Percentiles rank a stretch among this genome's conserved stretches.
phyloP scores from a whole-genome alignment of 805 yeast genomes.

The Candida arabinofermentans region DNA sequence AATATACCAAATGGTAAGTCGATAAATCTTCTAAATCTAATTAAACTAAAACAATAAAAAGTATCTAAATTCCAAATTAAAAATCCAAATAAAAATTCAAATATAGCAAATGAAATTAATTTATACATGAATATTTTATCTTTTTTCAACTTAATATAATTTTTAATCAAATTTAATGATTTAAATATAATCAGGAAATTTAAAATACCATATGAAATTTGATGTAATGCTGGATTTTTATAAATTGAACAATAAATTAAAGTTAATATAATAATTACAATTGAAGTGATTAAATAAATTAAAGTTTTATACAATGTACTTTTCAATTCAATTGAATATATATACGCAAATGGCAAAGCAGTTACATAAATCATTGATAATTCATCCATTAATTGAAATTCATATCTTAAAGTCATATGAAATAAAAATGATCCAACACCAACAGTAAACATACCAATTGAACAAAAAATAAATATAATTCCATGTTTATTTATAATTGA shows the following conservation, averaged over 20 bases:
- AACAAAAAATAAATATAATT: conserved; percentile 60
- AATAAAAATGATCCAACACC: conserved; percentile 93
- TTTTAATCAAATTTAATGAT: conserved; percentile 46
- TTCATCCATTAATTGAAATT: conserved; percentile 85
- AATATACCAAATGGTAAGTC: conserved; percentile 80
- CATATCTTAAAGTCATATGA: conserved; percentile 89
- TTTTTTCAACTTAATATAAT: conserved; percentile 46
- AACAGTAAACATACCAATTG: conserved; percentile 75
- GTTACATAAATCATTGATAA: conserved; percentile 96
- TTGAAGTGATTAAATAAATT: conserved; percentile 15
- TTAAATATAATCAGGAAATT: conserved; percentile 62
- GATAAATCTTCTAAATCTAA: conserved; percentile 50
- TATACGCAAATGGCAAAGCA: conserved; percentile 67
- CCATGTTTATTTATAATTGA: conserved; percentile 61
- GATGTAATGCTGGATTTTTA: conserved; percentile 82
- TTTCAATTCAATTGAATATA: conserved; percentile 21
- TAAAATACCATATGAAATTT: conserved; percentile 71
- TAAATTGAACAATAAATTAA: conserved; percentile 48
- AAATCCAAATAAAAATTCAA: conserved; percentile 66
- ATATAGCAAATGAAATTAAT: conserved; percentile 57
- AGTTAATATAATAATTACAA: conserved; percentile 16
- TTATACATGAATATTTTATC: conserved; percentile 47
- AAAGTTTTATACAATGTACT: conserved; percentile 1
- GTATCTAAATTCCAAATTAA: conserved; percentile 84
- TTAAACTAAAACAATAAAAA: conserved; percentile 62